Evolutionary conservation across 148 eudicot species (phyloP).

Genomic region (Polygonum aviculare): DNA sequence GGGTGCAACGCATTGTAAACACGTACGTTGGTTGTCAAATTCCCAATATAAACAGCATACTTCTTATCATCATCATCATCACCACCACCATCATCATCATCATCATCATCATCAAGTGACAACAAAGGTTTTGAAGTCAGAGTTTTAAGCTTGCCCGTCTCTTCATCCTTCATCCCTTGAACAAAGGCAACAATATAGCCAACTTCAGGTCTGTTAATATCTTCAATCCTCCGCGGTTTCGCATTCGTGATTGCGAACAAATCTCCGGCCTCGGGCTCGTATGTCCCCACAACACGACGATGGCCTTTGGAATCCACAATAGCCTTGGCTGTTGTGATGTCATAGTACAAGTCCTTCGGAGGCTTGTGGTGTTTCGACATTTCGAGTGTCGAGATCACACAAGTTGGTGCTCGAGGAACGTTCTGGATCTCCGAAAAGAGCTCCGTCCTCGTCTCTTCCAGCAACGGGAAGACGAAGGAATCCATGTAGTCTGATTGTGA

Average conservation of each 20-base stretch:
- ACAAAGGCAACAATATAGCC: constrained; percentile 27
- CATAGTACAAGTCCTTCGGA: constrained; percentile 32
- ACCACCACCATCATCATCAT: too few relatives aligned
- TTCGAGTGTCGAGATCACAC: constrained; percentile 17
- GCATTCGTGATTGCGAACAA: not conserved
- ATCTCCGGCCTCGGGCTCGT: not conserved
- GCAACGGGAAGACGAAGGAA: not conserved
- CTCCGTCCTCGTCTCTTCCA: not conserved
- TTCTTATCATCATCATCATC: too few relatives aligned
- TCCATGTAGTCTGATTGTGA: not conserved
- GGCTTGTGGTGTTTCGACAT: constrained; percentile 5
- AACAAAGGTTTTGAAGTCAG: not conserved
- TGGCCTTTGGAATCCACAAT: not conserved
- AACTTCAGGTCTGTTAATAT: constrained; percentile 19
- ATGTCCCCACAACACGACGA: constrained; percentile 9
- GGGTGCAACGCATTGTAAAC: constrained; percentile 17
- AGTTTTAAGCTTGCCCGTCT: constrained; percentile 2
- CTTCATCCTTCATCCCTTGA: too few relatives aligned
- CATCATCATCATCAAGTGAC: not conserved
- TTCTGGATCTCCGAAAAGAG: constrained; percentile 25
- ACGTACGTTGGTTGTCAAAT: not conserved
- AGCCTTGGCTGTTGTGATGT: constrained; percentile 16
- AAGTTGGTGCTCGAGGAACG: constrained; percentile 20
- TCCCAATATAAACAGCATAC: constrained; percentile 1
- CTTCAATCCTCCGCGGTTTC: constrained; percentile 16